Evolutionary conservation across 169 alveolate species (phyloP), one percentile per base, ranked within the genome.

Genomic region (Ichthyophthirius multifiliis): DNA sequence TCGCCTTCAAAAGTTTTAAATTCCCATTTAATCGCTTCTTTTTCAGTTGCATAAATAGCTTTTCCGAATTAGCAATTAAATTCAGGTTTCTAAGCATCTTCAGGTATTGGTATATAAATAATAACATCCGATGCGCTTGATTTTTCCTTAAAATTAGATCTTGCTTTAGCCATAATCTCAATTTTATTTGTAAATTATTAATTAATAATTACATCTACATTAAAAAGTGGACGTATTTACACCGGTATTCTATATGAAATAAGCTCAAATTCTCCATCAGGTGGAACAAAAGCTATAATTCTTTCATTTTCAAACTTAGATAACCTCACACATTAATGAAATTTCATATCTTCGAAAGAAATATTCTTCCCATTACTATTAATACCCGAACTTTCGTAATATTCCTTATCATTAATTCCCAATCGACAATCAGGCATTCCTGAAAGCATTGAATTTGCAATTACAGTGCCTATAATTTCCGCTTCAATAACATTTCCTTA

Each of bases 271-370:
- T 62, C 80, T 13, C 94, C 94, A 83, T 89, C 94, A 75, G 94
- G 94, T 16, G 94, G 94, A 47, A 83, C 83, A 62, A 89, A 89
- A 47, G 91, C 65, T 27, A 90, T 90, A 16, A 80, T 63, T 78
- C 94, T 90, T 55, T 90, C 94, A 9, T 65, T 48, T 32, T 90
- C 91, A 48, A 90, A 90, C 74, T 84, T 75, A 64, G 88, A 64
- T 55, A 96, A 87, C 43, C 97, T 90, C 4, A 96, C 98, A 77
- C 98, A 96, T 88, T 94, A 92, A 63, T 90, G 94, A 86, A 90
- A 90, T 75, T 90, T 86, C 16, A 90, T 82, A 76, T 90, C 94
- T 48, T 90, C 94, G 75, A 90, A 64, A 47, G 83, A 89, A 12
- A 90, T 78, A 10, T 84, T 67, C 64, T 84, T 90, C 4, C 86